Evolutionary conservation across 768 basidiomycete genomes (phyloP).

Genomic region (Boletus insuetus): DNA sequence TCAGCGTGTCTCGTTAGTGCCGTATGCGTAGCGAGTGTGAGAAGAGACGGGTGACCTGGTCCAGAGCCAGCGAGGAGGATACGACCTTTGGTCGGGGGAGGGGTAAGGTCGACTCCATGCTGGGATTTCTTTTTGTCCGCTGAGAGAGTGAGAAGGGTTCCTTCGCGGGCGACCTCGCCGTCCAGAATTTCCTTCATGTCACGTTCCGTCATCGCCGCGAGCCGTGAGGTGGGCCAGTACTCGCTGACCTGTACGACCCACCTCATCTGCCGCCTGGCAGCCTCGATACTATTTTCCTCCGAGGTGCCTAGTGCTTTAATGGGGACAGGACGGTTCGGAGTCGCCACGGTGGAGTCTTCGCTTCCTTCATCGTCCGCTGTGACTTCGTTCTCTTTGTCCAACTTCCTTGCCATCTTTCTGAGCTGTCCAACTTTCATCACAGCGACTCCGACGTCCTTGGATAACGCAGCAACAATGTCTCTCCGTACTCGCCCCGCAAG

Average conservation of each 20-base stretch:
- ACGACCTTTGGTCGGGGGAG: conserved; percentile 43
- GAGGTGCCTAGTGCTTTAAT: conserved; percentile 15
- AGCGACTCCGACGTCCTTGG: conserved; percentile 70
- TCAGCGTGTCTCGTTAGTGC: conserved; percentile 79
- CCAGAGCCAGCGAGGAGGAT: conserved; percentile 93
- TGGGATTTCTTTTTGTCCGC: conserved; percentile 37
- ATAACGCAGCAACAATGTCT: conserved; percentile 75
- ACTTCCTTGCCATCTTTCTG: conserved; percentile 50
- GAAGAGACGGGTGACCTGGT: conserved; percentile 89
- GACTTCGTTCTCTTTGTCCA: conserved; percentile 2
- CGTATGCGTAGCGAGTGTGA: conserved; percentile 83
- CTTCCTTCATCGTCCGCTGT: conserved; percentile 40
- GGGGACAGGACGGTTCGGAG: conserved; percentile 71
- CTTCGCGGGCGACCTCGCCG: conserved; percentile 26
- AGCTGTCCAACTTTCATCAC: conserved; percentile 72
- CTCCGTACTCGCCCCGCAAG: conserved; percentile 75
- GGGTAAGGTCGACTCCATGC: conserved; percentile 22
- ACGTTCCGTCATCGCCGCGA: conserved; percentile 61
- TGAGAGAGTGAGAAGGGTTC: conserved; percentile 14
- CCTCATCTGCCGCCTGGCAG: conserved; percentile 67
- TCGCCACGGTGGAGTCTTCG: conserved; percentile 53
- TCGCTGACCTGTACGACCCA: conserved; percentile 97
- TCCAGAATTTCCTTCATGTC: conserved; percentile 69
- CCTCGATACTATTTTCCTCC: conserved; percentile 43
- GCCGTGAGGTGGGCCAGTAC: conserved; percentile 84